Evolutionary conservation across 1,284 basidiomycete species (phyloP), one percentile per base, ranked within the genome.

Genomic region (Ustilago tritici): DNA sequence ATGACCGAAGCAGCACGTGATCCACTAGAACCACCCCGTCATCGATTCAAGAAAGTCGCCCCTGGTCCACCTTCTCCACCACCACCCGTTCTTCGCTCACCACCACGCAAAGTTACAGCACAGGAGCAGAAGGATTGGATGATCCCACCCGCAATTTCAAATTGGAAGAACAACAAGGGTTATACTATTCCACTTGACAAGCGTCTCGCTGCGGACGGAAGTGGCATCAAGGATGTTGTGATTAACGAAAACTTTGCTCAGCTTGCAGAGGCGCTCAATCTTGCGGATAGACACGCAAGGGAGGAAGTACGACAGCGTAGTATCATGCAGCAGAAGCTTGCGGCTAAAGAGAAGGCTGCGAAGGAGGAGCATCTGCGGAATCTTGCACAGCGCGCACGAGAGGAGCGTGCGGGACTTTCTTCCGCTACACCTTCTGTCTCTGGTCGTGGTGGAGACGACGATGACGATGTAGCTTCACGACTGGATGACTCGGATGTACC

Each of bases 161-260:
- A 99, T 88, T 99, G 97, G 97, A 99, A 99, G 89, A 99, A 99
- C 89, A 98, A 99, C 91, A 98, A 98, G 88, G 97, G 97, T 90
- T 99, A 96, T 88, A 99, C 96, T 6, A 98, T 99, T 81, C 95
- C 97, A 34, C 90, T 99, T 31, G 97, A 99, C 87, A 99, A 99
- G 88, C 94, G 97, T 81, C 89, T 99, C 56, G 97, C 97, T 23
- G 96, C 97, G 12, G 96, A 99, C 87, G 97, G 96, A 15, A 91
- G 96, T 80, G 95, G 96, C 61, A 89, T 99, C 50, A 96, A 99
- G 87, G 97, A 99, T 86, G 95, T 98, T 74, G 93, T 95, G 85
- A 99, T 99, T 87, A 99, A 99, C 84, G 97, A 99, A 87, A 95
- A 96, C 87, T 99, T 99, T 88, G 96, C 96, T 63, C 98, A 98